phyloP scores from a whole-genome alignment of 352 stramenopile species.

The Phytophthora constricta region DNA sequence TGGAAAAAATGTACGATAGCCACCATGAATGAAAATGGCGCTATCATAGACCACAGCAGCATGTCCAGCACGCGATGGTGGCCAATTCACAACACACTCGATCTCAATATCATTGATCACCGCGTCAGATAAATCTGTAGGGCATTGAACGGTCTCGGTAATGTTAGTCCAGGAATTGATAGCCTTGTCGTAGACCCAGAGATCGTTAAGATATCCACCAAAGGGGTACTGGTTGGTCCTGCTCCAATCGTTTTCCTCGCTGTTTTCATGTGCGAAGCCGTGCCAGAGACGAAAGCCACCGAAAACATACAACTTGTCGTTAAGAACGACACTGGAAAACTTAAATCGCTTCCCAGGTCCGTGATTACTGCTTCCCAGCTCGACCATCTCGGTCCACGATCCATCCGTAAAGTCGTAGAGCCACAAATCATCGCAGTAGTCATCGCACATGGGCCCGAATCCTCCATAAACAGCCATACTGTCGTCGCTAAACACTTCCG shows the following conservation, averaged over 20 bases:
- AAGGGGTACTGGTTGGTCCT: conserved; percentile 74
- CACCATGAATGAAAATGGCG: conserved; percentile 90
- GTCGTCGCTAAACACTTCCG: conserved; percentile 87
- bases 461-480: conserved; percentile 95
- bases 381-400: conserved; percentile 89
- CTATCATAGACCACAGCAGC: conserved; percentile 77
- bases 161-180: conserved; percentile 76
- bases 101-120: conserved; percentile 74
- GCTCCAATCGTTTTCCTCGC: conserved; percentile 85
- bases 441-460: conserved; percentile 92
- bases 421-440: conserved; percentile 98
- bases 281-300: conserved; percentile 96
- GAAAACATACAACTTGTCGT: conserved; percentile 83
- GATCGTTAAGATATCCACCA: conserved; percentile 95
- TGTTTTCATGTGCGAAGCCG: conserved; percentile 94
- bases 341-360: conserved; percentile 93
- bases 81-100: conserved; percentile 90
- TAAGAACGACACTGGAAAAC: conserved; percentile 84
- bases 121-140: conserved; percentile 43
- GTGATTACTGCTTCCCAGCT: conserved; percentile 58
- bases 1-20: conserved; percentile 95
- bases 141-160: conserved; percentile 72
- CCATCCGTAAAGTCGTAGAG: conserved; percentile 92
- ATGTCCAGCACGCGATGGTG: conserved; percentile 86
- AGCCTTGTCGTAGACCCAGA: conserved; percentile 89